These are phyloP conservation scores for Podila horticola DNA, from an alignment of 192 early-diverging fungal genomes.

Conservation along the genomic window DNA sequence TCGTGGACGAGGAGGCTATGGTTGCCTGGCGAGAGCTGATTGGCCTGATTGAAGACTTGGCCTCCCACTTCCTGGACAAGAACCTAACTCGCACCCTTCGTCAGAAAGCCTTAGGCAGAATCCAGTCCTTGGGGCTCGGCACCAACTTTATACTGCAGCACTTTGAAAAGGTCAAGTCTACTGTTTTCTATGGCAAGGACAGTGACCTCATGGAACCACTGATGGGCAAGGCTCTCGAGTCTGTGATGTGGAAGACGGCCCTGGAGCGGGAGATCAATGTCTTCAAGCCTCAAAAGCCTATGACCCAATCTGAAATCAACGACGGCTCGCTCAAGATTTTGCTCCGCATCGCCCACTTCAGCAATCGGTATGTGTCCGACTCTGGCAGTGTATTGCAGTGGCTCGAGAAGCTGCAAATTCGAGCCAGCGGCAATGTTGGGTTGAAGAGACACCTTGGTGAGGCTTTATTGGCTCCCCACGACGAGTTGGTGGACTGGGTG, in stretches of 20 bases:
- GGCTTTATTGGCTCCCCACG: constrained; percentile 17
- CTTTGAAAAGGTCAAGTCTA: constrained; percentile 9
- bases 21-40: constrained; percentile 29
- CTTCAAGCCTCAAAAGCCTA: constrained; percentile 15
- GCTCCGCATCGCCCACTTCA: constrained; percentile 23
- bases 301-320: constrained; percentile 32
- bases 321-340: constrained; percentile 17
- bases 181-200: constrained; percentile 14
- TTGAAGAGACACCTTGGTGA: constrained; percentile 8
- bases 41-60: constrained; percentile 28
- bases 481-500: constrained; percentile 37
- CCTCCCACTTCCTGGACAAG: constrained; percentile 27
- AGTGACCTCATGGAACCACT: constrained; percentile 22
- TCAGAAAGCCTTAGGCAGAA: constrained; percentile 18
- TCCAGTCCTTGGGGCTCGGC: not conserved
- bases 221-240: constrained; percentile 25
- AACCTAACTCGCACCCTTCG: constrained; percentile 15
- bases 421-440: constrained; percentile 5
- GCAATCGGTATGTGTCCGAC: constrained; percentile 15
- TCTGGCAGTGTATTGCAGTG: not conserved
- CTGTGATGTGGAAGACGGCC: constrained; percentile 27
- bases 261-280: constrained; percentile 22
- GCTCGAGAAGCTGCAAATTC: constrained; percentile 9
- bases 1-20: constrained; percentile 7
- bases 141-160: not conserved